phyloP scores from a whole-genome alignment of 2,329 filamentous ascomycete species.

The Aspergillus amoenus region DNA sequence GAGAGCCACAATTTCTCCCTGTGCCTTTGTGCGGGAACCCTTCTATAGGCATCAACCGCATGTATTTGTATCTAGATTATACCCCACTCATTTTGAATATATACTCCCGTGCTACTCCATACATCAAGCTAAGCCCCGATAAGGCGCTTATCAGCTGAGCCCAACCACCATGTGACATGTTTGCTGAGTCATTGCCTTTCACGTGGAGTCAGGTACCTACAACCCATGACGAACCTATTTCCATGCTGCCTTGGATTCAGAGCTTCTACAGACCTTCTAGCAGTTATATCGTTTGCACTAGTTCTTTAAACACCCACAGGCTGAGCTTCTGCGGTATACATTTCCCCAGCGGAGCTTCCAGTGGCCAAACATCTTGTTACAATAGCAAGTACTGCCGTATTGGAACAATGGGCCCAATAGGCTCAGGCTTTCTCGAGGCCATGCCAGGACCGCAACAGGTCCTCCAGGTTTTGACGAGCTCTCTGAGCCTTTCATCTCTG shows the following conservation, averaged over 20 bases:
- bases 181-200: constrained; percentile 5
- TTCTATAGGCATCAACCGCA: not conserved
- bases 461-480: constrained; percentile 32
- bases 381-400: not conserved
- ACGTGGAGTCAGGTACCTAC: not conserved
- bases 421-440: constrained; percentile 16
- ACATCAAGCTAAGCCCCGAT: not conserved
- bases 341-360: not conserved
- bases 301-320: not conserved
- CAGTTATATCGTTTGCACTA: not conserved
- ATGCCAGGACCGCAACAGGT: constrained; percentile 38
- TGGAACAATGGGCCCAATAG: constrained; percentile 7
- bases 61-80: constrained; percentile 1
- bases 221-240: not conserved
- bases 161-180: not conserved
- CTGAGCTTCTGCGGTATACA: not conserved
- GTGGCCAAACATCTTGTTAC: not conserved
- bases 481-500: constrained; percentile 29
- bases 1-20: not conserved
- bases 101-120: not conserved
- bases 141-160: not conserved
- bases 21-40: not conserved
- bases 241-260: not conserved
- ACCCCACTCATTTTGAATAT: constrained; percentile 4
- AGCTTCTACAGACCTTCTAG: not conserved